Evolutionary conservation across 1,139 yeast species (phyloP), one percentile per base, ranked within the genome.

Genomic region (Pichia sp.): DNA sequence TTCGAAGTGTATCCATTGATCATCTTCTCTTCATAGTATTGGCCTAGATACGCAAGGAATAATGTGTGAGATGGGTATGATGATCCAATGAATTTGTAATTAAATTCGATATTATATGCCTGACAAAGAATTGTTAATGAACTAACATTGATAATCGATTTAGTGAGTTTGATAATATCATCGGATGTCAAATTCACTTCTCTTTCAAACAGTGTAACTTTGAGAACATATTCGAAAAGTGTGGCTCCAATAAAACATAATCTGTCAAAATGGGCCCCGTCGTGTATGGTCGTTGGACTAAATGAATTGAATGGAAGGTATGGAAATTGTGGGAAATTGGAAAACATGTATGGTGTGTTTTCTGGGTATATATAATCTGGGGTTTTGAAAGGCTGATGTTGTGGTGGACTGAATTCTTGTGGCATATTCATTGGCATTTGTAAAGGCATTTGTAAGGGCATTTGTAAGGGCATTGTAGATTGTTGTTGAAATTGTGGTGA

Each of bases 61-160:
- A 47, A 18, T 31, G 37, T 37, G 28, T 34, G 20, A 12, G 36
- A 14, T n/a, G 42, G 38, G n/a, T 21, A 14, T 10, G 24, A 22
- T 5, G n/a, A 14, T 1, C 40, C 38, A 3, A 40, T 35, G 19
- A 47, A 47, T 35, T 39, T 46, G 28, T 48, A 46, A 24, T 46
- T 48, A 18, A 44, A 44, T 10, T 46, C 44, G 17, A 48, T 28
- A 24, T 43, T 48, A 33, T 48, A 48, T 10, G 50, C 50, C 9
- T 36, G 34, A 20, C 34, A 31, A 10, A 48, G 33, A 9, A 46
- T 31, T 9, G 24, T 15, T 9, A 48, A 31, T 3, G 50, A 41
- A 14, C n/a, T n/a, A 31, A 22, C 34, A 21, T 46, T 48, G 1
- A 48, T 10, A 4, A 48, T 45, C 20, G 48, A 39, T 11, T 30